Evolutionary conservation across 768 basidiomycete genomes (phyloP), one percentile per base, ranked within the genome.

Genomic region (Suillus paluster): DNA sequence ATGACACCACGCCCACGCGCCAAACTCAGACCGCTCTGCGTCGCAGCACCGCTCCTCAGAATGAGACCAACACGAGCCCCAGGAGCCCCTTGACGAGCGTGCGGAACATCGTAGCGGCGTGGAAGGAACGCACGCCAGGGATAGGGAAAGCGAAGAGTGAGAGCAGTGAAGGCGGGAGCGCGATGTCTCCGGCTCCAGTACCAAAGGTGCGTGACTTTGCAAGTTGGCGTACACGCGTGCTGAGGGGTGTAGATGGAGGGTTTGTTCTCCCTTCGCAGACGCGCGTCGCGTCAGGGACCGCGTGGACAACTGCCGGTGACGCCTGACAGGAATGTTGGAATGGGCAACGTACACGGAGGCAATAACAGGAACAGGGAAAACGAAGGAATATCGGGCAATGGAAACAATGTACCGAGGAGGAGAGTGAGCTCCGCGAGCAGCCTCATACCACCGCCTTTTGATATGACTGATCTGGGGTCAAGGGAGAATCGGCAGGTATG

Each of bases 41-140:
- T 27, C 54, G 54, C 11, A 55, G 38, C 38, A 25, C 38, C 17
- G 23, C 17, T 12, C 23, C 54, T 19, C 38, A 15, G 23, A 39
- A 55, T 17, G 38, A 55, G 5, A 12, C 17, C 12, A 55, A 55
- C 23, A 80, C 80, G 21, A 86, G 88, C 4, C 89, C 91, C 5
- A 84, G 89, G 10, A 90, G 88, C 5, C 90, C 91, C 1, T 77
- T 91, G 30, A 81, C 86, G 1, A 90, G 88, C 5, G 88, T 94
- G 25, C 84, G 90, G 36, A 93, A 93, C 65, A 86, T 93, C 42
- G 88, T 94, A 8, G 84, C 86, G 0, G 80, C 88, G 9, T 94
- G 92, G 91, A 93, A 92, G 71, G 89, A 91, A 63, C 84, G 89
- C 21, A 88, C 89, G 0, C 88, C 81, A 0, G 78, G 80, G 23